A percentile compares a stretch with the other conserved stretches of the same genome.
Evolutionary conservation across 257 asterid genomes (phyloP).

Genomic region (Solanum neorickii): DNA sequence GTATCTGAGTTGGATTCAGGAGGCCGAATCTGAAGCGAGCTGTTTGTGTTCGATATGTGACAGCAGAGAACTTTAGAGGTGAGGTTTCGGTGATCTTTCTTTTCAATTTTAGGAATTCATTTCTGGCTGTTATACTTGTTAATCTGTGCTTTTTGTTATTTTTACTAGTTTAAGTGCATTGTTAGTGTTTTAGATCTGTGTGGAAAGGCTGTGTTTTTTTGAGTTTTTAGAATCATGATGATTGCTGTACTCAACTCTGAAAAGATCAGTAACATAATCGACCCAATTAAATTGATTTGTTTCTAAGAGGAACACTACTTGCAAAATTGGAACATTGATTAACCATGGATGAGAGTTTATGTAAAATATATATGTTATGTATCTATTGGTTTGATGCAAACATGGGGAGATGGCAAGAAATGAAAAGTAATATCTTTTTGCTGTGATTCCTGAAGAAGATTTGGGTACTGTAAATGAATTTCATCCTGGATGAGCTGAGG

Average conservation of each 20-base stretch:
- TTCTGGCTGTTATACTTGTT: not conserved
- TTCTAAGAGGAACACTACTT: not conserved
- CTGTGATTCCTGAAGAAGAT: not conserved
- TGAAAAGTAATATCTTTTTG: not conserved
- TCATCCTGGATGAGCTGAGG: not conserved
- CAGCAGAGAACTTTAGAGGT: not conserved
- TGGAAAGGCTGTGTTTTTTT: not conserved
- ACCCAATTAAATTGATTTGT: not conserved
- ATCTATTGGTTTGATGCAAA: not conserved
- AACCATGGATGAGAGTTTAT: not conserved
- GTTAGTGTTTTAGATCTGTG: not conserved
- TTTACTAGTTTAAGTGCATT: not conserved
- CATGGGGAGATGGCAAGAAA: not conserved
- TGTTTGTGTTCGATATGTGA: not conserved
- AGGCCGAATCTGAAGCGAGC: not conserved
- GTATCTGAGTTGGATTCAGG: not conserved
- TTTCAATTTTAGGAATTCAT: not conserved
- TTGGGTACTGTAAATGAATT: not conserved
- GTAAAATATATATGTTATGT: not conserved
- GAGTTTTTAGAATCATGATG: not conserved
- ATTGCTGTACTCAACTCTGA: not conserved
- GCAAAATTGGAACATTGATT: not conserved
- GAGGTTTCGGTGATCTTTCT: not conserved
- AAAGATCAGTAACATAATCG: not conserved
- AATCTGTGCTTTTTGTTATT: not conserved